Base-by-base conservation (phyloP, 768 basidiomycete genomes). In the Antrodiella citrinella region DNA sequence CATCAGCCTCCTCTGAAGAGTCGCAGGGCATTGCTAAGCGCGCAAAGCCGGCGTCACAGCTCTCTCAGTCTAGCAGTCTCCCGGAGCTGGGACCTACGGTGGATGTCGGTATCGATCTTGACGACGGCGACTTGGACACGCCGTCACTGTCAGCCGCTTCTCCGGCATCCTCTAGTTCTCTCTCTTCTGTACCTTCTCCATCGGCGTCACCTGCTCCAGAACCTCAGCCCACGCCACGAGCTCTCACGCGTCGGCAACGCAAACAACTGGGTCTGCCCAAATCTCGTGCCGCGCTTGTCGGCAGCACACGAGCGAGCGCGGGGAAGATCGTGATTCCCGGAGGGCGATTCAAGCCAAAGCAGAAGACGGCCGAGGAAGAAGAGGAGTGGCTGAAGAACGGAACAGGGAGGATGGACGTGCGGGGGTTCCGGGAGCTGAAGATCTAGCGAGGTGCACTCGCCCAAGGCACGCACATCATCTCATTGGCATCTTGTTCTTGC, bases 341-440 rank as follows among this genome's bases (percentile, higher is more conserved):
- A 3, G 82, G 86, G 19, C 67, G 74, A 53, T 71, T 61, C 57
- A 43, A 58, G 51, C 40, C 52, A 4, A 51, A 53, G 43, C 50
- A 58, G 42, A 57, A 63, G 38, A 55, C 47, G 23, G 71, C 63
- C 4, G 61, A 62, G 15, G 72, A 65, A 24, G 67, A 69, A 15
- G 71, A 67, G 12, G 78, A 76, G 61, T 87, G 86, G 85, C 69
- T 66, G 59, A 72, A 67, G 63, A 88, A 84, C 65, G 85, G 85
- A 54, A 76, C 78, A 25, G 86, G 85, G 46, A 69, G 85, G 59
- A 64, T 88, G 51, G 86, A 88, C 63, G 84, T 88, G 48, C 72
- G 86, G 48, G 86, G 86, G 48, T 88, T 88, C 65, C 69, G 84
- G 57, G 86, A 88, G 68, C 63, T 88, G 64, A 84, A 77, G 75